Evolutionary conservation across 306 rosid species (phyloP), one percentile per base, ranked within the genome.

Genomic region (Carpinus viminea): DNA sequence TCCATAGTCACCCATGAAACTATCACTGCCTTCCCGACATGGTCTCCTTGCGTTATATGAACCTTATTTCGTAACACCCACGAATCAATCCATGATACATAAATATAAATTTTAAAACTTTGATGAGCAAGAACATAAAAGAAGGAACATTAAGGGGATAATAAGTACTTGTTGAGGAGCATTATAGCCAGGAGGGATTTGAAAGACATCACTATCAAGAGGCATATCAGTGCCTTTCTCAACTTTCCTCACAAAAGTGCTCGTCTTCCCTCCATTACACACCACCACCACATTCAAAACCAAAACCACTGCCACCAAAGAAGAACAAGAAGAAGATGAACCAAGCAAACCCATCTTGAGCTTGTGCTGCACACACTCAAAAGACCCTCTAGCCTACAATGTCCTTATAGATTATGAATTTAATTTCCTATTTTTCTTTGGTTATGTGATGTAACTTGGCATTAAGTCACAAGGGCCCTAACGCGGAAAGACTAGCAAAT

Each of bases 41-140:
- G 85, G 74, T 90, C 97, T 74, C 97, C 97, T 89, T 90, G 97
- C 50, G 97, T 92, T 75, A 90, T 92, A 76, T 92, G 96, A 13
- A 92, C 97, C 96, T 92, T 75, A 80, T 65, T 52, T 55, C 79
- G 74, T 15, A 79, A 41, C 34, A 78, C 55, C 16, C 81, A 75
- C 48, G 79, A 16, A 73, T 47, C 68, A 64, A 60, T 21, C 13
- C 46, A 34, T 24, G 31, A 41, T 64, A 20, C 0, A 36, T 11
- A 70, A 34, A 17, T 2, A 31, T 31, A 31, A 31, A 31, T 31
- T 31, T 31, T 31, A 31, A 31, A 31, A 31, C 34, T 31, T 31
- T 2, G 34, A 31, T 31, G 34, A 31, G 34, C 34, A 31, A 31
- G 34, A 31, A 31, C n/a, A 51, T 20, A 31, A 4, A 2, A 10